These are phyloP conservation scores for Sporormia fimetaria DNA, from an alignment of 495 filamentous ascomycete genomes.

Conservation along the genomic window DNA sequence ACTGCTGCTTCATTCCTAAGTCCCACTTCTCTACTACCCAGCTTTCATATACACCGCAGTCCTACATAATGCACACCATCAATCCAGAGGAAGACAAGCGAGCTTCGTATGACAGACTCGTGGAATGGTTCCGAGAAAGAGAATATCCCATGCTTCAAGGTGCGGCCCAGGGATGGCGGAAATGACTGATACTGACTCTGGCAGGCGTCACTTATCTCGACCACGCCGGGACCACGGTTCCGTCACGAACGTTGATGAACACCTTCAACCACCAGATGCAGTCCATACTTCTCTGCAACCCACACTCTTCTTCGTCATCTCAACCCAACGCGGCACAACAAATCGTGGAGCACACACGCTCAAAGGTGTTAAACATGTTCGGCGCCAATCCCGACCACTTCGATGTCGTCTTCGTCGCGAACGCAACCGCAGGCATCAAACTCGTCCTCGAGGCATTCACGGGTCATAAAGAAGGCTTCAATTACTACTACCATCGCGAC, in stretches of 20 bases:
- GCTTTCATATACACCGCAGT: too few species aligned
- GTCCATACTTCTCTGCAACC: slow-evolving; percentile 57
- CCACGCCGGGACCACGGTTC: slow-evolving; percentile 64
- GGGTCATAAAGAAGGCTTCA: slow-evolving; percentile 46
- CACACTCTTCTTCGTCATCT: slow-evolving; percentile 59
- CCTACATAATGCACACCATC: too few species aligned
- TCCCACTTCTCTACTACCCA: too few species aligned
- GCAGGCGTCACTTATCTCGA: slow-evolving; percentile 51
- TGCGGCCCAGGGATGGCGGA: slow-evolving; percentile 9
- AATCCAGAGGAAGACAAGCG: too few species aligned
- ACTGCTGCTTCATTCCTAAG: too few species aligned
- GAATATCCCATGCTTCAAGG: slow-evolving; percentile 39
- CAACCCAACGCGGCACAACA: slow-evolving; percentile 47
- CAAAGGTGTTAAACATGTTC: slow-evolving; percentile 49
- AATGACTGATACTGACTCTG: neutral
- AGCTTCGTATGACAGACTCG: slow-evolving; percentile 10
- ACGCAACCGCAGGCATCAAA: slow-evolving; percentile 59
- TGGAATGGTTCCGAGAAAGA: slow-evolving; percentile 31
- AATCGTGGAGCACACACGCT: slow-evolving; percentile 48
- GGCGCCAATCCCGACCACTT: slow-evolving; percentile 51
- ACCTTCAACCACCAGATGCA: slow-evolving; percentile 48
- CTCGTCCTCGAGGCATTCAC: slow-evolving; percentile 56
- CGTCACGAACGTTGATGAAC: slow-evolving; percentile 50
- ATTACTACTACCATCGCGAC: slow-evolving; percentile 66
- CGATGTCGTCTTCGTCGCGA: slow-evolving; percentile 57